These are phyloP conservation scores for Colletotrichum eleusines DNA, from an alignment of 2,329 filamentous ascomycete genomes.

Conservation along the genomic window DNA sequence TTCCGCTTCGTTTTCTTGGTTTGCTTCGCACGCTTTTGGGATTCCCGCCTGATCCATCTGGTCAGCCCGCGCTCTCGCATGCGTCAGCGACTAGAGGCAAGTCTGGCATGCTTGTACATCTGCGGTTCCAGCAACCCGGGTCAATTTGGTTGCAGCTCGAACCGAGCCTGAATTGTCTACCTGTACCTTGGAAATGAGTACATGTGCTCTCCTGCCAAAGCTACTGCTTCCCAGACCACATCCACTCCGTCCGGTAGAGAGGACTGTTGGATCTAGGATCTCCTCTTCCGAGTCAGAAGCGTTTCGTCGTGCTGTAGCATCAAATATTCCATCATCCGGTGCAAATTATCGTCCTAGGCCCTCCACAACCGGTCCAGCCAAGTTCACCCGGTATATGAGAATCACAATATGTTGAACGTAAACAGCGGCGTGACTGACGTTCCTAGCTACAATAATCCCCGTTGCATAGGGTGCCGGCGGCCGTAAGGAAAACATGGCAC, in stretches of 20 bases:
- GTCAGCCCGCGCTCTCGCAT: background rate
- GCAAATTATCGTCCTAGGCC: too few relatives aligned
- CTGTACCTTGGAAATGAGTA: background rate
- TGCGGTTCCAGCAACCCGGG: too few relatives aligned
- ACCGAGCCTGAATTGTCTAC: background rate
- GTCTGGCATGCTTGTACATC: background rate
- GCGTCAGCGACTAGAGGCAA: background rate
- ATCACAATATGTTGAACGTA: too few relatives aligned
- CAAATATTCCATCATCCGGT: too few relatives aligned
- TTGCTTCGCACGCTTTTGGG: background rate
- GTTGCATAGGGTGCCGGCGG: too few relatives aligned
- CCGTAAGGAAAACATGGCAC: too few relatives aligned
- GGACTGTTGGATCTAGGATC: background rate
- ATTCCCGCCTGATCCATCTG: background rate
- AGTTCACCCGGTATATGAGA: too few relatives aligned
- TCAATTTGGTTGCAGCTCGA: background rate
- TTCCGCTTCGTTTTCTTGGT: background rate
- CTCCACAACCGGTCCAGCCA: too few relatives aligned
- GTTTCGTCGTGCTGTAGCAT: too few relatives aligned
- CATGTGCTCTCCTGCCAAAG: background rate
- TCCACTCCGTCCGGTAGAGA: background rate
- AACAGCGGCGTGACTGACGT: too few relatives aligned
- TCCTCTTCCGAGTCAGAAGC: too few relatives aligned
- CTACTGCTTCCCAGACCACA: background rate
- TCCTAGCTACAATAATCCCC: too few relatives aligned